Conservation (phyloP, 805 yeast genomes). For the Wickerhamiella galacta region DNA sequence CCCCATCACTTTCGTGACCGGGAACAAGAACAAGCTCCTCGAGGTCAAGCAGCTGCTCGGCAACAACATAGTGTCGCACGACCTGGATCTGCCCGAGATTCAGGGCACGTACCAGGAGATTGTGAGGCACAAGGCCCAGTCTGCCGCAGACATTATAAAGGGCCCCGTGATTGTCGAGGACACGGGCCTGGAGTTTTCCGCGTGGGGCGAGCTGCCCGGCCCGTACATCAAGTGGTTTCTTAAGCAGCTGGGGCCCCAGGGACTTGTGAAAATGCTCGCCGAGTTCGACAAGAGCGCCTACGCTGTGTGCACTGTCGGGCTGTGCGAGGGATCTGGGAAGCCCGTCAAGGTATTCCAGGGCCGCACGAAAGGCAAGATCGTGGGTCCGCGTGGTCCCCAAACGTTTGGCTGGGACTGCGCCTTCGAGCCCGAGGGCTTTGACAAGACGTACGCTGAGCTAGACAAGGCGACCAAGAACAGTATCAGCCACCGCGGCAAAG, state of each 20-base stretch:
- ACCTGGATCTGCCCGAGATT: constrained; percentile 72
- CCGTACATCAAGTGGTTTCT: constrained; percentile 93
- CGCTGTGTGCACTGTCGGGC: constrained; percentile 88
- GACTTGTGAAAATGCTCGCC: constrained; percentile 58
- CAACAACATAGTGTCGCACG: constrained; percentile 36
- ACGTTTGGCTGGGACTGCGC: constrained; percentile 91
- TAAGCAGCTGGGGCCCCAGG: constrained; percentile 53
- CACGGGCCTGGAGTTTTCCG: constrained; percentile 74
- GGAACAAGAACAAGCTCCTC: constrained; percentile 71
- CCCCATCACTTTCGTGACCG: constrained; percentile 59
- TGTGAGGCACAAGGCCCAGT: constrained; percentile 58
- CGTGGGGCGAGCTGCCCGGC: constrained; percentile 78
- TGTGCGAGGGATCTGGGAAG: constrained; percentile 61
- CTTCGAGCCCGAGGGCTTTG: constrained; percentile 65
- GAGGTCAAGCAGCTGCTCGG: constrained; percentile 66
- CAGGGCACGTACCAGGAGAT: constrained; percentile 81
- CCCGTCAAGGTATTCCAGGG: constrained; percentile 77
- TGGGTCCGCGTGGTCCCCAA: constrained; percentile 57
- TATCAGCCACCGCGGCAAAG: constrained; percentile 77
- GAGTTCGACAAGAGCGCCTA: constrained; percentile 73
- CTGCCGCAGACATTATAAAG: constrained; percentile 43
- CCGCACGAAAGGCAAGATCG: constrained; percentile 63
- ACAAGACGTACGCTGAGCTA: constrained; percentile 76
- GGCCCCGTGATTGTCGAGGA: constrained; percentile 94
- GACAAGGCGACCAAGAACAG: constrained; percentile 54